Percentiles rank a stretch among this genome's conserved stretches.
These are phyloP conservation scores for Hygrocybe punicea DNA, from an alignment of 768 basidiomycete genomes.

Conservation along the genomic window DNA sequence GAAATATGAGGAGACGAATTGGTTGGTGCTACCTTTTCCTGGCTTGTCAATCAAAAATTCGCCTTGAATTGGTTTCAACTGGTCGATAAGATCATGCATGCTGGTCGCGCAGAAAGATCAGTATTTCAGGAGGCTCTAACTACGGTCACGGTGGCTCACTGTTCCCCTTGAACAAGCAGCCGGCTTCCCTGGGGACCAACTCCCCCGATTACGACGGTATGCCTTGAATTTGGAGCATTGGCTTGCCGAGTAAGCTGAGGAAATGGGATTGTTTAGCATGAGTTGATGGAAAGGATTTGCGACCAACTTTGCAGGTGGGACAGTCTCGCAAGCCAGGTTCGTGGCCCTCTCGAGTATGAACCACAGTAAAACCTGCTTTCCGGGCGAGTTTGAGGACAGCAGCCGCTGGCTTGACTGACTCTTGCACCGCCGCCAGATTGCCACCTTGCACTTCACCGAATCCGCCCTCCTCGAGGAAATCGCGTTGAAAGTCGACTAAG, in stretches of 20 bases:
- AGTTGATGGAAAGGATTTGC: not conserved
- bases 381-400: slow-evolving; percentile 7
- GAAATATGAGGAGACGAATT: not conserved
- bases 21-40: not conserved
- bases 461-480: slow-evolving; percentile 10
- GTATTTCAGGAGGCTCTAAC: not conserved
- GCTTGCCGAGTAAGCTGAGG: slow-evolving; percentile 7
- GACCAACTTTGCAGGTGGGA: slow-evolving; percentile 8
- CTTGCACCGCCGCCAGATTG: slow-evolving; percentile 8
- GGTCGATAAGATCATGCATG: slow-evolving; percentile 7
- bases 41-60: slow-evolving; percentile 9
- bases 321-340: slow-evolving; percentile 9
- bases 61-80: slow-evolving; percentile 4
- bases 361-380: slow-evolving; percentile 1
- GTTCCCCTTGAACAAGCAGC: slow-evolving; percentile 5
- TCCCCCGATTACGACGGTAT: slow-evolving; percentile 7
- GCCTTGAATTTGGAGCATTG: slow-evolving; percentile 9
- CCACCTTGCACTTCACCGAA: slow-evolving; percentile 7
- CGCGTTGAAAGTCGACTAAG: slow-evolving; percentile 8
- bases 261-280: not conserved
- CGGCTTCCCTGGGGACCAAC: slow-evolving; percentile 9
- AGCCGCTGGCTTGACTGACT: slow-evolving; percentile 5
- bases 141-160: not conserved
- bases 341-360: slow-evolving; percentile 9
- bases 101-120: not conserved